Percentiles rank a stretch among this genome's conserved stretches.
These are phyloP conservation scores for Calonectria hongkongensis DNA, from an alignment of 2,329 filamentous ascomycete species.

Conservation along the genomic window DNA sequence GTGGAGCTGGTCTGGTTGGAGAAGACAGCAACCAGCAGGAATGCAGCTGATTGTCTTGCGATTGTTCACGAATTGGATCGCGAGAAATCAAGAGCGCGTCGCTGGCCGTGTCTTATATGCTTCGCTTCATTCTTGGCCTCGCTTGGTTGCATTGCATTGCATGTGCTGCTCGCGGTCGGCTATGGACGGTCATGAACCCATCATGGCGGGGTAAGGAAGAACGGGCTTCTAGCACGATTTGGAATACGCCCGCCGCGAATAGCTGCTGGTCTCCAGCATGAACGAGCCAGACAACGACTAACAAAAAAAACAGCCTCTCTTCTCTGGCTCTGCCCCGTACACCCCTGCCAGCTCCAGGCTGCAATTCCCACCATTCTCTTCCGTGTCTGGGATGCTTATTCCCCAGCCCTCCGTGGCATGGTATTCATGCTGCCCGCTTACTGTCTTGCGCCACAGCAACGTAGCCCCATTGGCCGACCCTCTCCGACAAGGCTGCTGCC, in stretches of 20 bases:
- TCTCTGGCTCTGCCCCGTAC: background rate
- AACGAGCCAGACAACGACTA: background rate
- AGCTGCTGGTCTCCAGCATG: background rate
- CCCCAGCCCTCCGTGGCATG: background rate
- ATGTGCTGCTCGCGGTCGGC: background rate
- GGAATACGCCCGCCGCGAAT: constrained; percentile 1
- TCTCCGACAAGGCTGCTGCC: constrained; percentile 27
- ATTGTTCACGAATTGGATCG: constrained; percentile 1
- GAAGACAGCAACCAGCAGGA: background rate
- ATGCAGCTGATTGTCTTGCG: background rate
- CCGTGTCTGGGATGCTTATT: constrained; percentile 12
- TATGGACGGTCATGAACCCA: background rate
- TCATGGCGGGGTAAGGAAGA: constrained; percentile 15
- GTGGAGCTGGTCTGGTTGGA: constrained; percentile 23
- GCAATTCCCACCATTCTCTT: background rate
- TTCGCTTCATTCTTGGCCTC: background rate
- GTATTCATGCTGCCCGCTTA: constrained; percentile 18
- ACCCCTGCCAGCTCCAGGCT: background rate
- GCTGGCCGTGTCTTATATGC: background rate
- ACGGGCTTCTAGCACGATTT: background rate
- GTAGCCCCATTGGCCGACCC: constrained; percentile 18
- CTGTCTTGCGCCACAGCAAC: constrained; percentile 8
- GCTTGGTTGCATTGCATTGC: background rate
- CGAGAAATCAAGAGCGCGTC: too few species aligned
- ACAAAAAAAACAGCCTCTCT: background rate